phyloP scores from a whole-genome alignment of 805 yeast species.

The Zygotorulaspora danielsina region DNA sequence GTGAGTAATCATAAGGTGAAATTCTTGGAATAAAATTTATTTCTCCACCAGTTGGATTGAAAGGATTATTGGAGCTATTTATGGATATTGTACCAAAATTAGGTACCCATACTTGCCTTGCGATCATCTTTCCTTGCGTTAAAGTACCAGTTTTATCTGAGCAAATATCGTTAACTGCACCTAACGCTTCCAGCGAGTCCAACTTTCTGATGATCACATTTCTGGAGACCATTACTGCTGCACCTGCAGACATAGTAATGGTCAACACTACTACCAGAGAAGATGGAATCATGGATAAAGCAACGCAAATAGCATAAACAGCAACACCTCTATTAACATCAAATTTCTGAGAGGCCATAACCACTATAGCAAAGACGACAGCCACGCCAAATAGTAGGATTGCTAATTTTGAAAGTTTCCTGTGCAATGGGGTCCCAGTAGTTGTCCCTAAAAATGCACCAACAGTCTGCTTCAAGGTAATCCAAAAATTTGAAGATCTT shows the following conservation, averaged over 20 bases:
- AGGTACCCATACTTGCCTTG: conserved; percentile 77
- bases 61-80: conserved; percentile 66
- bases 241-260: conserved; percentile 94
- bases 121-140: conserved; percentile 88
- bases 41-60: conserved; percentile 94
- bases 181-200: conserved; percentile 92
- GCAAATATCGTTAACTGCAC: conserved; percentile 90
- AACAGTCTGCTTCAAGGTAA: conserved; percentile 48
- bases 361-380: conserved; percentile 79
- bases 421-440: conserved; percentile 78
- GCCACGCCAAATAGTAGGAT: conserved; percentile 68
- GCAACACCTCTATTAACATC: conserved; percentile 76
- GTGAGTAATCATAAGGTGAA: conserved; percentile 42
- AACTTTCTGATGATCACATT: conserved; percentile 90
- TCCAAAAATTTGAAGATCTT: conserved; percentile 34
- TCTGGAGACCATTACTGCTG: conserved; percentile 89
- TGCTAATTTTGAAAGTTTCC: conserved; percentile 72
- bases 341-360: conserved; percentile 79
- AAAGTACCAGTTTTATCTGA: conserved; percentile 89
- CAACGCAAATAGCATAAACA: conserved; percentile 86
- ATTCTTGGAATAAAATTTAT: conserved; percentile 70
- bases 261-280: conserved; percentile 97
- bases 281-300: conserved; percentile 98
- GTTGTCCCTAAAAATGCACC: conserved; percentile 72
- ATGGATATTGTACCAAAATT: conserved; percentile 62